phyloP scores from a whole-genome alignment of 2,329 filamentous ascomycete genomes.

The Myriosclerotinia duriaeana region DNA sequence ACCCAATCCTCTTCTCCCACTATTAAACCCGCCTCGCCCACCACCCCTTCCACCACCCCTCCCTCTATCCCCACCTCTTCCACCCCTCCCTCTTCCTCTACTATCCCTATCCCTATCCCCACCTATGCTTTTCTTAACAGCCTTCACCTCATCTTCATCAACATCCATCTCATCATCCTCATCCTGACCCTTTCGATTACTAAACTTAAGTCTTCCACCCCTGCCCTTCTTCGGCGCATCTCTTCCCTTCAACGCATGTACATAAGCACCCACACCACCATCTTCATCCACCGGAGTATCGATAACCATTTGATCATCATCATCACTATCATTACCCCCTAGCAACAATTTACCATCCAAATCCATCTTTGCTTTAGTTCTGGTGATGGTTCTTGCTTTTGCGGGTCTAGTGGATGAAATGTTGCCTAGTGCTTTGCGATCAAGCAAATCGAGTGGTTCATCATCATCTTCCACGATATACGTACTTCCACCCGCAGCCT shows the following conservation, averaged over 20 bases:
- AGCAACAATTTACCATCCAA: constrained; percentile 80
- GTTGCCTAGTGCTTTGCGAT: constrained; percentile 82
- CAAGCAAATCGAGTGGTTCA: constrained; percentile 90
- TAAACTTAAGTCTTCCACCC: constrained; percentile 69
- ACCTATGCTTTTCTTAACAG: constrained; percentile 50
- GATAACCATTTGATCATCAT: constrained; percentile 61
- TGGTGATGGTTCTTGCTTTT: constrained; percentile 53
- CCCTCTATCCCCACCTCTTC: constrained; percentile 49
- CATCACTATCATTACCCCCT: constrained; percentile 53
- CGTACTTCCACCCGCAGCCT: constrained; percentile 57
- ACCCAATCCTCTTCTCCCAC: constrained; percentile 31
- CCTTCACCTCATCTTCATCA: constrained; percentile 50
- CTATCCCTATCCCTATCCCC: constrained; percentile 36
- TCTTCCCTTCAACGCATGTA: constrained; percentile 66
- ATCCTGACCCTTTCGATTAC: constrained; percentile 60
- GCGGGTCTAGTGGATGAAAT: constrained; percentile 88
- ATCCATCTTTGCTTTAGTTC: constrained; percentile 65
- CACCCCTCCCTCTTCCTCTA: constrained; percentile 44
- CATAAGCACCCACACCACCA: constrained; percentile 66
- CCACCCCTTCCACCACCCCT: constrained; percentile 43
- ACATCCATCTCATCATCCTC: constrained; percentile 53
- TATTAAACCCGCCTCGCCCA: constrained; percentile 29
- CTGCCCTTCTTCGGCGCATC: constrained; percentile 64
- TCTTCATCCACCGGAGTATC: constrained; percentile 53
- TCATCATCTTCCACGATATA: constrained; percentile 95